Percentiles rank a stretch among this genome's conserved stretches.
phyloP scores from a whole-genome alignment of 805 yeast genomes.

The Maudiozyma barnettii region DNA sequence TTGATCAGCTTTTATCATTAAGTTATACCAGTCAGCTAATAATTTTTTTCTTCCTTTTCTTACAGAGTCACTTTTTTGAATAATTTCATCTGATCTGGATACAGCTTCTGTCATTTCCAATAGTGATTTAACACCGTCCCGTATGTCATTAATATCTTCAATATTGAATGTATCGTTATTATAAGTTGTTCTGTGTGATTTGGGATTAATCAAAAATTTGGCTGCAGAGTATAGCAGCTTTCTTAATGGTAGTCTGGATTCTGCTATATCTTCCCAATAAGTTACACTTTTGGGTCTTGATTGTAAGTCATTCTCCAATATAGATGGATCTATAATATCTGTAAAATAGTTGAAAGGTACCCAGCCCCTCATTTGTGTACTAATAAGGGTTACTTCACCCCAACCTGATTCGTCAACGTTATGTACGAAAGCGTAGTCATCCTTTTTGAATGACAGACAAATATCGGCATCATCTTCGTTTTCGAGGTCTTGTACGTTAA shows the following conservation, averaged over 20 bases:
- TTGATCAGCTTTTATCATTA: slow-evolving; percentile 68
- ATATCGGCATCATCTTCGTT: slow-evolving; percentile 59
- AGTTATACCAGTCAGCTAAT: slow-evolving; percentile 71
- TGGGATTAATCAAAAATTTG: slow-evolving; percentile 27
- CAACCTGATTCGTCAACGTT: slow-evolving; percentile 75
- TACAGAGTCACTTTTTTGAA: slow-evolving; percentile 50
- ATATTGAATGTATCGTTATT: slow-evolving; percentile 40
- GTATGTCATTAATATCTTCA: slow-evolving; percentile 48
- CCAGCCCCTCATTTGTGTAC: slow-evolving; percentile 65
- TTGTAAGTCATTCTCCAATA: slow-evolving; percentile 3
- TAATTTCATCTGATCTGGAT: slow-evolving; percentile 63
- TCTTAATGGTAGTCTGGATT: slow-evolving; percentile 2
- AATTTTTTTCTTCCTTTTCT: slow-evolving; percentile 57
- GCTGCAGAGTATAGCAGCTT: slow-evolving; percentile 1
- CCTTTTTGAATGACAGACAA: slow-evolving; percentile 60
- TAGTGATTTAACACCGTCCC: slow-evolving; percentile 62
- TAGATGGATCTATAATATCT: slow-evolving; percentile 29
- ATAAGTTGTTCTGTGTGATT: slow-evolving; percentile 42
- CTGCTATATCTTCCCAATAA: slow-evolving; percentile 1
- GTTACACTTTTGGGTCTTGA: background rate
- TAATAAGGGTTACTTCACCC: slow-evolving; percentile 74
- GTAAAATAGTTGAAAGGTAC: slow-evolving; percentile 75
- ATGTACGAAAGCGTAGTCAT: slow-evolving; percentile 69
- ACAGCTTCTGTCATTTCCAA: slow-evolving; percentile 63
- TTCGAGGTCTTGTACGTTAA: slow-evolving; percentile 50